Conservation (phyloP, 306 rosid species). For the Dryas drummondii region DNA sequence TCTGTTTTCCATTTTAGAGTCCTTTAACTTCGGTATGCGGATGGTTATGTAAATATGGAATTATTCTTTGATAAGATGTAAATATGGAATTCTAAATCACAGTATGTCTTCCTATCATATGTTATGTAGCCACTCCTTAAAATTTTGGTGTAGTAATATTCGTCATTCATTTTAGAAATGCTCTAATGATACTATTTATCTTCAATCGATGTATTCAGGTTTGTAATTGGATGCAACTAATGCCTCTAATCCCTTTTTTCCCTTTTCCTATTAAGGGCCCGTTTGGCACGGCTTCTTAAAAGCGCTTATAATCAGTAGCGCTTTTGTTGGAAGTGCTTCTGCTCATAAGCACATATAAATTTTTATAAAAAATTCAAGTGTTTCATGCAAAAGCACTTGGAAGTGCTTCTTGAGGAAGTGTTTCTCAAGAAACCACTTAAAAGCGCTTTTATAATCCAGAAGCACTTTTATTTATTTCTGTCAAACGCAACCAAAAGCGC, state of each 20-base stretch:
- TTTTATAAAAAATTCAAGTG: too few species aligned
- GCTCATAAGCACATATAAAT: too few species aligned
- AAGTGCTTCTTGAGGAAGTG: too few species aligned
- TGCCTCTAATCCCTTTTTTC: not conserved
- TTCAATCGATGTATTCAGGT: not conserved
- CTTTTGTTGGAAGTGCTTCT: too few species aligned
- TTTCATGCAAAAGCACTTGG: too few species aligned
- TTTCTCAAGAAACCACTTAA: too few species aligned
- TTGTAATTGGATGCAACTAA: not conserved
- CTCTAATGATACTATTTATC: not conserved
- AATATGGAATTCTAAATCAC: not conserved
- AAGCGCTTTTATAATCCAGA: too few species aligned
- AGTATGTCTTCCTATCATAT: not conserved
- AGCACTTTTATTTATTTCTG: too few species aligned
- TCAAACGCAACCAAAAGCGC: too few species aligned
- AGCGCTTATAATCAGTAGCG: too few species aligned
- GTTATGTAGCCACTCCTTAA: not conserved
- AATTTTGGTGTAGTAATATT: not conserved
- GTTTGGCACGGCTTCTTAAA: too few species aligned
- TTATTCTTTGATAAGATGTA: not conserved
- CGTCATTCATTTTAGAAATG: not conserved
- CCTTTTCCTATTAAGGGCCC: not conserved
- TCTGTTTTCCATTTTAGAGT: not conserved
- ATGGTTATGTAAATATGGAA: not conserved
- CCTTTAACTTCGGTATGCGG: conserved; percentile 2